phyloP scores from a whole-genome alignment of 176 grass and related monocot genomes.

The Eleusine coracana region DNA sequence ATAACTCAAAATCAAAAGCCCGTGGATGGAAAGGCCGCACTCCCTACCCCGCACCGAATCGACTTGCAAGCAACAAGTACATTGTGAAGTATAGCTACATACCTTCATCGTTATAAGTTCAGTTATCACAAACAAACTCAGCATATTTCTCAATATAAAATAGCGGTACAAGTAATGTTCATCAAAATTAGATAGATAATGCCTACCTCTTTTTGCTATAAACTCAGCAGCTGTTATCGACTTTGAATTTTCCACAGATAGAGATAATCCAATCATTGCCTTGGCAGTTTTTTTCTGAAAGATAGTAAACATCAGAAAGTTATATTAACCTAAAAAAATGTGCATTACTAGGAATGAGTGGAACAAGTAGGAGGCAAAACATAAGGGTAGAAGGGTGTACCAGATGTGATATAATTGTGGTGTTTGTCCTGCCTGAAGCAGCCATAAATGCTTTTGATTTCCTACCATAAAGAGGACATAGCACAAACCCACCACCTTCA shows the following conservation, averaged over 20 bases:
- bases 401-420: conserved; percentile 81
- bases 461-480: conserved; percentile 91
- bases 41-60: neutral
- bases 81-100: conserved; percentile 8
- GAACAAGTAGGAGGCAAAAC: neutral
- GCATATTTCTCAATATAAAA: neutral
- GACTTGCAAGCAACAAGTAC: neutral
- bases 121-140: neutral
- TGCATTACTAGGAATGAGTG: conserved; percentile 1
- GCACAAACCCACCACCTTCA: conserved; percentile 88
- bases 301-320: conserved; percentile 1
- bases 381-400: conserved; percentile 42
- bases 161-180: neutral
- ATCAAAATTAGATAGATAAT: neutral
- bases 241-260: conserved; percentile 77
- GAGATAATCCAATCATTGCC: conserved; percentile 68
- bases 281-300: conserved; percentile 92
- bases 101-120: neutral
- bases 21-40: neutral
- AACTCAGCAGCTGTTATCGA: conserved; percentile 81
- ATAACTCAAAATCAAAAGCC: neutral
- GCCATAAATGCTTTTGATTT: conserved; percentile 97
- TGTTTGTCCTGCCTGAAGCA: conserved; percentile 77
- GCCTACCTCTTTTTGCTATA: conserved; percentile 83
- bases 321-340: conserved; percentile 19